Conservation (phyloP, 192 early-diverging fungal species). For the Coemansia sp. region DNA sequence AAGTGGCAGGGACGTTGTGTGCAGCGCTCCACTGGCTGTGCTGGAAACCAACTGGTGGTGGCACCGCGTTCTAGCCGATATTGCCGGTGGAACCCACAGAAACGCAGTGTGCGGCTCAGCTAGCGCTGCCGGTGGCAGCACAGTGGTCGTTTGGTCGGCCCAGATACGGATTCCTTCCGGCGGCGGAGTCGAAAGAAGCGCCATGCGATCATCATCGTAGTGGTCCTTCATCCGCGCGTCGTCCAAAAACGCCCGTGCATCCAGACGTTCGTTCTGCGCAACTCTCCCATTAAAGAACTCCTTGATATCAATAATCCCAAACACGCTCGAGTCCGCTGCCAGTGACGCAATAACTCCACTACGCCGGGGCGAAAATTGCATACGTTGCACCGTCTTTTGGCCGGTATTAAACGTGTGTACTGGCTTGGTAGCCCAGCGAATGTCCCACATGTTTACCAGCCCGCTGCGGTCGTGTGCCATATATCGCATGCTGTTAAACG, state of each 20-base stretch:
- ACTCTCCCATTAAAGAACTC: constrained; percentile 21
- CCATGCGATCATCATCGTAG: constrained; percentile 23
- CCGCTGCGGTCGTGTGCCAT: constrained; percentile 47
- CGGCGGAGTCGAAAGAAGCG: constrained; percentile 18
- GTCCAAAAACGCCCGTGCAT: constrained; percentile 24
- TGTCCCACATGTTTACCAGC: constrained; percentile 47
- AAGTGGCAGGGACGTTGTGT: constrained; percentile 15
- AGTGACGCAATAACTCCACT: constrained; percentile 34
- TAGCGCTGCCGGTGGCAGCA: not conserved
- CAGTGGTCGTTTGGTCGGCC: constrained; percentile 15
- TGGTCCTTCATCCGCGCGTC: constrained; percentile 32
- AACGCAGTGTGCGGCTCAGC: constrained; percentile 22
- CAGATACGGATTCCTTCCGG: constrained; percentile 25
- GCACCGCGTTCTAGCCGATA: constrained; percentile 16
- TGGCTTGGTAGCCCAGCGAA: constrained; percentile 38
- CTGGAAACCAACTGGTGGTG: constrained; percentile 30
- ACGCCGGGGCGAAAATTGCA: constrained; percentile 37
- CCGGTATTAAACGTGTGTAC: constrained; percentile 24
- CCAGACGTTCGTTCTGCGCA: constrained; percentile 5
- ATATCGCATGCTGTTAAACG: constrained; percentile 42
- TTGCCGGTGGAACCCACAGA: constrained; percentile 35
- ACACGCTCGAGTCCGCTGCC: constrained; percentile 14
- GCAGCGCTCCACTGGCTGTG: constrained; percentile 14
- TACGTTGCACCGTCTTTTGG: constrained; percentile 4
- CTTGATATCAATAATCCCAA: constrained; percentile 28